Base-by-base conservation (phyloP, 1,139 yeast species). In the Lodderomyces jiufengensis region DNA sequence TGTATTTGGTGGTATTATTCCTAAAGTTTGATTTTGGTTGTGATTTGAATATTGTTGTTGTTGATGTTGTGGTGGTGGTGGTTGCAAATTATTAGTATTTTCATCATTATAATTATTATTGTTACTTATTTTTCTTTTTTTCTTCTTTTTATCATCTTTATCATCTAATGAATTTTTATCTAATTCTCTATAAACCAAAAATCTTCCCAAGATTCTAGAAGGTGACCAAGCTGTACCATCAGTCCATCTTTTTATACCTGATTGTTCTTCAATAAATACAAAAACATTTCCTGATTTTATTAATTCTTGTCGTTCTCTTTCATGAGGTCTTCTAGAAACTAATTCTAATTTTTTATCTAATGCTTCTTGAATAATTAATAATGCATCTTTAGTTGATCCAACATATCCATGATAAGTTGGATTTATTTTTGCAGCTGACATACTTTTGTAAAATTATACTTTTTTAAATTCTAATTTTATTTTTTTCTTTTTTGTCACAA, bases 221-320 rank as follows among this genome's bases (percentile, higher is more conserved):
- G 97, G 96, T 1, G 90, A 80, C 97, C 97, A 88, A 9, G 90
- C 73, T 14, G 85, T 77, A 11, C 97, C 95, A 54, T 88, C 97
- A 1, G 97, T 88, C 97, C 97, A 88, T 38, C 97, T 67, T 55
- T 84, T 84, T 43, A 88, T 87, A 1, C 94, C 92, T 0, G 92
- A 80, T 14, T 74, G 70, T 46, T 84, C 87, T 56, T 88, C 96
- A 35, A 84, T 76, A 52, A 87, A 88, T 3, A 88, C 87, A 59
- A 87, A 88, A 1, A 87, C 81, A 48, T 81, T 78, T 1, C 97
- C 97, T 9, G 88, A 80, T 39, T 70, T 66, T 29, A 88, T 86
- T 33, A 86, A 63, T 8, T 64, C 62, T 1, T 70, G 57, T 14
- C 95, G 66, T 57, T 88, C 97, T 24, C 80, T 65, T 52, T 86